Percentiles rank a stretch among this genome's conserved stretches.
These are phyloP conservation scores for Fraxinus xanthoxyloides DNA, from an alignment of 305 asterid genomes.

Conservation along the genomic window DNA sequence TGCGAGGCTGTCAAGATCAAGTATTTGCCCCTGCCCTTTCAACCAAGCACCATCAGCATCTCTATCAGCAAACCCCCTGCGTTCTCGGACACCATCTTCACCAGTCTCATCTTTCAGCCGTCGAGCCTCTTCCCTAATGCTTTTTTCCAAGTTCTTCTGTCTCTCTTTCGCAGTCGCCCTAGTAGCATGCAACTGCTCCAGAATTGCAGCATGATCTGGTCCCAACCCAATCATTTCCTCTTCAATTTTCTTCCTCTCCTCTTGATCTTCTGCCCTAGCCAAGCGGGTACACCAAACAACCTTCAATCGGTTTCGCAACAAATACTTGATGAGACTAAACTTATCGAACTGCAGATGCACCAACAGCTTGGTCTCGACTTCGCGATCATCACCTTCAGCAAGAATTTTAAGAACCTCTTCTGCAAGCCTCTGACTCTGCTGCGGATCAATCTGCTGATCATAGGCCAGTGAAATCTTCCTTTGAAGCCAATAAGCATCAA, in stretches of 20 bases:
- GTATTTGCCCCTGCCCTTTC: slow-evolving; percentile 76
- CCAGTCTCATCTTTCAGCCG: slow-evolving; percentile 64
- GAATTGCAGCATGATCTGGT: slow-evolving; percentile 61
- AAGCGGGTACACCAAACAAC: slow-evolving; percentile 92
- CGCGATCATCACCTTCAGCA: slow-evolving; percentile 85
- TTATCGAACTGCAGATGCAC: slow-evolving; percentile 80
- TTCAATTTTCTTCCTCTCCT: slow-evolving; percentile 71
- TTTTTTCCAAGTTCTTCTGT: slow-evolving; percentile 82
- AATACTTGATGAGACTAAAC: slow-evolving; percentile 70
- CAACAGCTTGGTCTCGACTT: slow-evolving; percentile 78
- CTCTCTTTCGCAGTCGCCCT: slow-evolving; percentile 92
- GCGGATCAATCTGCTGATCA: slow-evolving; percentile 85
- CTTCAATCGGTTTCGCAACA: slow-evolving; percentile 77
- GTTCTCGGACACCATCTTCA: slow-evolving; percentile 62
- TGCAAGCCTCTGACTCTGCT: slow-evolving; percentile 85
- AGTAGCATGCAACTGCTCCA: slow-evolving; percentile 94
- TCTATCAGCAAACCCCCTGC: slow-evolving; percentile 52
- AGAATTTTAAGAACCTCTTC: slow-evolving; percentile 88
- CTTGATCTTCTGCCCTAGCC: slow-evolving; percentile 93
- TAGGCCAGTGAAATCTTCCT: slow-evolving; percentile 94
- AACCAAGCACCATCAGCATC: slow-evolving; percentile 83
- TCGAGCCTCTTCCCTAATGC: slow-evolving; percentile 89
- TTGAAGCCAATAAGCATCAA: slow-evolving; percentile 97
- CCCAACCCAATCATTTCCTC: slow-evolving; percentile 84
- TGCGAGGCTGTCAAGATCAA: slow-evolving; percentile 77